Conservation (phyloP, 2,329 filamentous ascomycete species). For the Botrytis hyacinthi region DNA sequence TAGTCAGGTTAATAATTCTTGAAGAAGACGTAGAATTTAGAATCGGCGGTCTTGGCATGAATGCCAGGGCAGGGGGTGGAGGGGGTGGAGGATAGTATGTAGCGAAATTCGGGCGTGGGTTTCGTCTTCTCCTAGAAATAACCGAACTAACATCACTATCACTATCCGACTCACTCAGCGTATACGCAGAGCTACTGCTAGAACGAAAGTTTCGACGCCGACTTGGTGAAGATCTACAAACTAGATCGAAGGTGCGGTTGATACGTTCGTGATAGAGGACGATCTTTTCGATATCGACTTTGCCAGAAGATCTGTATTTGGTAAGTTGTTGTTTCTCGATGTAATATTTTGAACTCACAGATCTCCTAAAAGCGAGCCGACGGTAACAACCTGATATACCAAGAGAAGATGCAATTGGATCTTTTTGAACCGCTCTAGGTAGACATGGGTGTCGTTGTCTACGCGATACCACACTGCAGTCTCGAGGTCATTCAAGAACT, state of each 20-base stretch:
- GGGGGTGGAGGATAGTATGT: neutral
- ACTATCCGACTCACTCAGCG: conserved; percentile 16
- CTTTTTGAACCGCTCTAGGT: conserved; percentile 26
- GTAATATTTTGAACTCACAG: conserved; percentile 23
- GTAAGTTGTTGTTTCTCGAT: neutral
- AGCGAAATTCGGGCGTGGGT: neutral
- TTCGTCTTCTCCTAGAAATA: conserved; percentile 6
- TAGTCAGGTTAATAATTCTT: neutral
- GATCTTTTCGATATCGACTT: conserved; percentile 29
- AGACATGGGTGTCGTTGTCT: conserved; percentile 1
- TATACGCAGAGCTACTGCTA: conserved; percentile 20
- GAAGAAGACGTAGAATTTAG: neutral
- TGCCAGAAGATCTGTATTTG: conserved; percentile 26
- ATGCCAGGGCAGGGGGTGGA: neutral
- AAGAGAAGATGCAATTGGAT: conserved; percentile 32
- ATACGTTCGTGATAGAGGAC: conserved; percentile 31
- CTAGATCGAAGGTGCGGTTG: conserved; percentile 26
- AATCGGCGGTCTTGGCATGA: neutral
- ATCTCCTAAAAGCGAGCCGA: conserved; percentile 27
- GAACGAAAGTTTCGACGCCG: neutral
- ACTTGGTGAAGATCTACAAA: conserved; percentile 24
- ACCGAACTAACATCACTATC: conserved; percentile 23
- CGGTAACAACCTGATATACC: conserved; percentile 30
- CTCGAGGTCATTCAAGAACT: conserved; percentile 28
- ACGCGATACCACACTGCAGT: conserved; percentile 24